These are phyloP conservation scores for Camellia lanceoleosa DNA, from an alignment of 148 eudicot genomes.

Conservation along the genomic window DNA sequence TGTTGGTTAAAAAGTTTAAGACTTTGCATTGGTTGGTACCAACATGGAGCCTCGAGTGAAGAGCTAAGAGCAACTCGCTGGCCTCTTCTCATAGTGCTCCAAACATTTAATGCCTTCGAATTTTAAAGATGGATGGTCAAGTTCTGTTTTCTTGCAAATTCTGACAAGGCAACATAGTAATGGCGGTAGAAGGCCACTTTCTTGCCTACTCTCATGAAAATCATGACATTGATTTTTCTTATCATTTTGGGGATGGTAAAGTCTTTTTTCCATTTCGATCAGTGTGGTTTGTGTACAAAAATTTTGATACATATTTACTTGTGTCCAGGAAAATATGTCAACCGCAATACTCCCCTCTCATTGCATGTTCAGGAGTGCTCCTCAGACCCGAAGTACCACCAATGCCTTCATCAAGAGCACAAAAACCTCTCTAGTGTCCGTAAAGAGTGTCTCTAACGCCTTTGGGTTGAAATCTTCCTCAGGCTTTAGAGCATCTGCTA, in stretches of 20 bases:
- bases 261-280: background rate
- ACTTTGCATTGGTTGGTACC: background rate
- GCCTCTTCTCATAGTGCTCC: constrained; percentile 35
- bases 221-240: background rate
- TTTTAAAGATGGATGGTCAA: constrained; percentile 11
- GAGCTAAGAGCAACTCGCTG: constrained; percentile 29
- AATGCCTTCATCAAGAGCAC: constrained; percentile 28
- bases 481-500: constrained; percentile 32
- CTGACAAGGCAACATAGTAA: constrained; percentile 12
- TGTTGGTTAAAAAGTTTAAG: background rate
- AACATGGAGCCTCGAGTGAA: constrained; percentile 32
- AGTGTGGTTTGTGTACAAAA: background rate
- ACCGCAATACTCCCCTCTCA: constrained; percentile 42
- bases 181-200: background rate
- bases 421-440: constrained; percentile 25
- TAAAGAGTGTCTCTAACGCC: constrained; percentile 34
- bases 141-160: constrained; percentile 14
- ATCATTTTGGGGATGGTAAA: background rate
- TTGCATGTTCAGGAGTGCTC: constrained; percentile 27
- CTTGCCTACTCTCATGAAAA: background rate
- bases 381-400: constrained; percentile 14
- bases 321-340: constrained; percentile 44
- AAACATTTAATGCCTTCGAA: constrained; percentile 22
- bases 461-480: constrained; percentile 41
- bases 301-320: background rate